Conservation (phyloP, 2,329 filamentous ascomycete species). For the Colletotrichum eleusines region DNA sequence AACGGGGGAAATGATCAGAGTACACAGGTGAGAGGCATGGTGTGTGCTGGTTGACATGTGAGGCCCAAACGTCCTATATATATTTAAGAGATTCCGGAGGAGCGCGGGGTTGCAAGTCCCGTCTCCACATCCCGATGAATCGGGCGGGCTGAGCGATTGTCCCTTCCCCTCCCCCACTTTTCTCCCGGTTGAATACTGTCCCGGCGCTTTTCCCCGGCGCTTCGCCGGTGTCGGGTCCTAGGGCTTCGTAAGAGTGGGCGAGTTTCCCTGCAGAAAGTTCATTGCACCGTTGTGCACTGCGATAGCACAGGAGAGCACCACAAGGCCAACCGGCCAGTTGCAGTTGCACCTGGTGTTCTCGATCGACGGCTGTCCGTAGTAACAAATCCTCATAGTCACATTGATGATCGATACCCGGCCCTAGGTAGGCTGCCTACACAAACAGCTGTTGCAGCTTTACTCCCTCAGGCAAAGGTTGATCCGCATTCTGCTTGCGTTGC, state of each 20-base stretch:
- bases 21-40: neutral
- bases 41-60: neutral
- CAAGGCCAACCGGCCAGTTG: neutral
- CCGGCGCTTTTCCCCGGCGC: slow-evolving; percentile 33
- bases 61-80: slow-evolving; percentile 7
- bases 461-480: neutral
- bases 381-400: neutral
- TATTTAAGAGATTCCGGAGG: slow-evolving; percentile 17
- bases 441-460: neutral
- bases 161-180: slow-evolving; percentile 11
- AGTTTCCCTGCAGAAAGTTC: too few species aligned
- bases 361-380: neutral
- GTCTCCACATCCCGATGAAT: slow-evolving; percentile 40
- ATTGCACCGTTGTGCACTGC: neutral
- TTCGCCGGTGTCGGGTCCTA: slow-evolving; percentile 1
- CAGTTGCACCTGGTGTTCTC: too few species aligned
- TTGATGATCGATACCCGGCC: neutral
- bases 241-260: neutral
- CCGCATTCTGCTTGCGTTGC: neutral
- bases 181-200: slow-evolving; percentile 39
- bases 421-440: too few species aligned
- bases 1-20: neutral
- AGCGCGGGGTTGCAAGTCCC: slow-evolving; percentile 38
- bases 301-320: neutral
- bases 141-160: slow-evolving; percentile 32